A percentile compares a stretch with the other conserved stretches of the same genome.
These are phyloP conservation scores for Pleurostoma richardsiae DNA, from an alignment of 2,329 filamentous ascomycete species.

Conservation along the genomic window DNA sequence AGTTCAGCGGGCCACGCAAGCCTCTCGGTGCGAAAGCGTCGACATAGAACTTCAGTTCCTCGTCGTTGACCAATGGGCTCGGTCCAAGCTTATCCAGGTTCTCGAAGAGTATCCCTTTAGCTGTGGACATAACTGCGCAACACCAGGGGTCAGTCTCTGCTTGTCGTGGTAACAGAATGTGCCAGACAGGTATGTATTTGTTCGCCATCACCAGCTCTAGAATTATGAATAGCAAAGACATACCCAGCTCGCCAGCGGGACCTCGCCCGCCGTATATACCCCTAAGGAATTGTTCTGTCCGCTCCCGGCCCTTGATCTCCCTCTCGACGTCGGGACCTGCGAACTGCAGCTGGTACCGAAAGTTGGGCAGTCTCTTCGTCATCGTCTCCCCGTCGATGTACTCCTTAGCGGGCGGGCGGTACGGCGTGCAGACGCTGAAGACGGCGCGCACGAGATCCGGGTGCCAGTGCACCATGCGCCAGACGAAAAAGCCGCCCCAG, in stretches of 20 bases:
- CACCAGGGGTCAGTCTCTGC: background rate
- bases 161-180: too few relatives aligned
- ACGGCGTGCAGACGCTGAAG: slow-evolving; percentile 80
- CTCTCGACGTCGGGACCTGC: slow-evolving; percentile 61
- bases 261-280: slow-evolving; percentile 65
- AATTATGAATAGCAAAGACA: too few relatives aligned
- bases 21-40: slow-evolving; percentile 66
- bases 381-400: slow-evolving; percentile 56
- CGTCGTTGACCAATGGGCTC: slow-evolving; percentile 55
- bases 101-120: slow-evolving; percentile 60
- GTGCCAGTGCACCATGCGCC: slow-evolving; percentile 68
- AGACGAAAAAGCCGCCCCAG: slow-evolving; percentile 76
- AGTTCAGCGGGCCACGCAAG: slow-evolving; percentile 76
- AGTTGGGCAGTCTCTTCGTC: slow-evolving; percentile 54
- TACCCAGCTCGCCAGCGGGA: slow-evolving; percentile 40
- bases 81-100: slow-evolving; percentile 51
- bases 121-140: slow-evolving; percentile 46
- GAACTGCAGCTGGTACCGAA: slow-evolving; percentile 81
- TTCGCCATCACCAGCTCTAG: too few relatives aligned
- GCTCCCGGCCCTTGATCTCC: slow-evolving; percentile 49
- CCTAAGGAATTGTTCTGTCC: slow-evolving; percentile 66
- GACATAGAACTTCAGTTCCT: slow-evolving; percentile 75
- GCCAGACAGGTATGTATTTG: too few relatives aligned
- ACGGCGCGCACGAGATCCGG: slow-evolving; percentile 68
- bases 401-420: slow-evolving; percentile 43